Percentiles rank a stretch among this genome's conserved stretches.
Conservation (phyloP, 805 yeast genomes). For the Cyberlindnera saturnus region DNA sequence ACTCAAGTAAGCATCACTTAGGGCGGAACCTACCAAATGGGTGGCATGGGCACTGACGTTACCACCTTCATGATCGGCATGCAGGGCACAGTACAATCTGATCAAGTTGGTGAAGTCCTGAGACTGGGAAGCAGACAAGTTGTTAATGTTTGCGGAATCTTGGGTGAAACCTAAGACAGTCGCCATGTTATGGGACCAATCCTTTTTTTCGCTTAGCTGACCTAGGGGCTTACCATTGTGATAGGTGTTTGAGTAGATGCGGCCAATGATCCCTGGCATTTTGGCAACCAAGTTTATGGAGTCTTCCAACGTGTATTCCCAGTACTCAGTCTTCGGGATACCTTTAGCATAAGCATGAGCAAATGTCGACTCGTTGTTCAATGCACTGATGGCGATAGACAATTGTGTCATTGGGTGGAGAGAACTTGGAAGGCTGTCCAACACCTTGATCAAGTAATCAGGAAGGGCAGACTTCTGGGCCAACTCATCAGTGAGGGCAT, state of each 20-base stretch:
- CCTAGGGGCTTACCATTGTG: conserved; percentile 50
- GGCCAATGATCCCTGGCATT: conserved; percentile 70
- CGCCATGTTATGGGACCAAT: conserved; percentile 71
- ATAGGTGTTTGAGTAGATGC: conserved; percentile 60
- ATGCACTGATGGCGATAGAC: conserved; percentile 67
- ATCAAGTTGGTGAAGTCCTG: conserved; percentile 61
- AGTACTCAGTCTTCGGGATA: conserved; percentile 60
- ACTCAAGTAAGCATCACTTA: conserved; percentile 69
- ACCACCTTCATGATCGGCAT: conserved; percentile 82
- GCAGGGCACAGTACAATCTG: conserved; percentile 68
- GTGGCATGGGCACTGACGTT: conserved; percentile 80
- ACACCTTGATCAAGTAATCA: conserved; percentile 49
- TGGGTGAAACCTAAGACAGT: conserved; percentile 52
- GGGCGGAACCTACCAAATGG: conserved; percentile 77
- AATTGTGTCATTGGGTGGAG: conserved; percentile 84
- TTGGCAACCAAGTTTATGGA: conserved; percentile 63
- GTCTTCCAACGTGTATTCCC: conserved; percentile 75
- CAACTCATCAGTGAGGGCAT: conserved; percentile 50
- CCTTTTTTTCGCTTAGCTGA: conserved; percentile 45
- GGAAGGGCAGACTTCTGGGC: conserved; percentile 65
- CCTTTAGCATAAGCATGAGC: conserved; percentile 70
- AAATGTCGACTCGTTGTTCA: conserved; percentile 65
- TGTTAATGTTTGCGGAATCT: conserved; percentile 28
- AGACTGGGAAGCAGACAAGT: conserved; percentile 33
- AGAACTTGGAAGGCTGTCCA: conserved; percentile 58